phyloP scores from a whole-genome alignment of 2,329 filamentous ascomycete genomes.

The Ophiocordyceps camponoti-rufipedis region DNA sequence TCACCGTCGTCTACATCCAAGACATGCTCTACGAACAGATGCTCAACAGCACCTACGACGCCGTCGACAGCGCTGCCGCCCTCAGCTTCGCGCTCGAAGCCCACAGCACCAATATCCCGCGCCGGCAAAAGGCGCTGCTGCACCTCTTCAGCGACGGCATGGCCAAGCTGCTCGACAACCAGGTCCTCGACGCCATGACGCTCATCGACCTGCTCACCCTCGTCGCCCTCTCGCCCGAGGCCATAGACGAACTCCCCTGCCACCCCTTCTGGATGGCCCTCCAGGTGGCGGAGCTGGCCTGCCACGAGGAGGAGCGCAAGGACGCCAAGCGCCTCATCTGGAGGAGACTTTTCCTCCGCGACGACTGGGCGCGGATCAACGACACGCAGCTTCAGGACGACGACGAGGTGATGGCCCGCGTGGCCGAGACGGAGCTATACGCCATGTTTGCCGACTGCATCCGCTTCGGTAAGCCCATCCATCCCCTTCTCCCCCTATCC shows the following conservation, averaged over 20 bases:
- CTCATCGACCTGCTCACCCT: slow-evolving; percentile 67
- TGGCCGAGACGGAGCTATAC: slow-evolving; percentile 51
- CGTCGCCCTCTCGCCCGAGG: slow-evolving; percentile 29
- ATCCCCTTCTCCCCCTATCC: background rate
- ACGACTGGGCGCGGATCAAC: slow-evolving; percentile 71
- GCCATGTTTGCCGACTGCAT: slow-evolving; percentile 46
- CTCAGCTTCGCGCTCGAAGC: slow-evolving; percentile 57
- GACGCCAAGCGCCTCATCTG: slow-evolving; percentile 52
- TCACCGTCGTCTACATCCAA: slow-evolving; percentile 61
- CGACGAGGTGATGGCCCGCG: slow-evolving; percentile 39
- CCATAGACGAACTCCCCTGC: slow-evolving; percentile 30
- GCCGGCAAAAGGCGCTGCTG: slow-evolving; percentile 46
- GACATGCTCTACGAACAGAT: slow-evolving; percentile 59
- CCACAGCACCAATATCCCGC: slow-evolving; percentile 35
- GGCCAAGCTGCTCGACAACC: slow-evolving; percentile 49
- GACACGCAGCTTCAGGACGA: slow-evolving; percentile 61
- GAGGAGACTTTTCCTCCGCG: slow-evolving; percentile 68
- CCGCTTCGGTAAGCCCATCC: slow-evolving; percentile 37
- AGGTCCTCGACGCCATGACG: slow-evolving; percentile 46
- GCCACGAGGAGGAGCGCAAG: slow-evolving; percentile 35
- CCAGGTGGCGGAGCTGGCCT: slow-evolving; percentile 35
- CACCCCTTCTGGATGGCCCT: slow-evolving; percentile 63
- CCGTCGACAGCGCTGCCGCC: slow-evolving; percentile 66
- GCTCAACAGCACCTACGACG: slow-evolving; percentile 44
- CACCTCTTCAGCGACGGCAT: slow-evolving; percentile 56